These are phyloP conservation scores for Apium graveolens DNA, from an alignment of 129 eudicot genomes.

Conservation along the genomic window DNA sequence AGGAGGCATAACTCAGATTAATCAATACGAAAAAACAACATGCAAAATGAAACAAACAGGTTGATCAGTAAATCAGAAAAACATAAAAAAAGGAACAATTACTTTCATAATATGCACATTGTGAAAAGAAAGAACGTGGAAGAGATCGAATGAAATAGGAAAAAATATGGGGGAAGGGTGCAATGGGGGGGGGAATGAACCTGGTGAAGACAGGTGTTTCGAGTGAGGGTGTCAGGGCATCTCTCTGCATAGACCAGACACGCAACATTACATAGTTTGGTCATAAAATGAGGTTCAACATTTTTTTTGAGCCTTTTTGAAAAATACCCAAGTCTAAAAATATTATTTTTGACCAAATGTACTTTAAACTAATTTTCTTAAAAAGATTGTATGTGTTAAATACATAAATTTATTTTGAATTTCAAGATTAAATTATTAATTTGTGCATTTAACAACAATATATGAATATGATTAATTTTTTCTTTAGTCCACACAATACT, in stretches of 20 bases:
- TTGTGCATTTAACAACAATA: too few relatives aligned
- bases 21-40: neutral
- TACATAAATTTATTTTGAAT: too few relatives aligned
- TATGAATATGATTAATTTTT: too few relatives aligned
- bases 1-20: neutral
- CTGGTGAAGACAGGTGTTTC: constrained; percentile 6
- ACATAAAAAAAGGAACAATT: neutral
- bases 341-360: too few relatives aligned
- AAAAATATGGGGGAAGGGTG: neutral
- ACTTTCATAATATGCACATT: neutral
- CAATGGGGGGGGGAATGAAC: neutral
- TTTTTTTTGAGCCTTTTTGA: neutral
- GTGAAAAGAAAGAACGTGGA: neutral
- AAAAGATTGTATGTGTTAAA: too few relatives aligned
- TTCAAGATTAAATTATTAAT: too few relatives aligned
- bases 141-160: neutral
- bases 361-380: too few relatives aligned
- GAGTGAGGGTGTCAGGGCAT: neutral
- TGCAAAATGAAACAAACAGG: neutral
- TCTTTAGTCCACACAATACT: too few relatives aligned
- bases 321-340: too few relatives aligned
- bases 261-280: too few relatives aligned
- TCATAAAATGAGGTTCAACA: neutral
- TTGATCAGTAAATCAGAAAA: neutral
- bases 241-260: neutral